Evolutionary conservation across 805 yeast species (phyloP), one percentile per base, ranked within the genome.

Genomic region (Ogataea polymorpha): DNA sequence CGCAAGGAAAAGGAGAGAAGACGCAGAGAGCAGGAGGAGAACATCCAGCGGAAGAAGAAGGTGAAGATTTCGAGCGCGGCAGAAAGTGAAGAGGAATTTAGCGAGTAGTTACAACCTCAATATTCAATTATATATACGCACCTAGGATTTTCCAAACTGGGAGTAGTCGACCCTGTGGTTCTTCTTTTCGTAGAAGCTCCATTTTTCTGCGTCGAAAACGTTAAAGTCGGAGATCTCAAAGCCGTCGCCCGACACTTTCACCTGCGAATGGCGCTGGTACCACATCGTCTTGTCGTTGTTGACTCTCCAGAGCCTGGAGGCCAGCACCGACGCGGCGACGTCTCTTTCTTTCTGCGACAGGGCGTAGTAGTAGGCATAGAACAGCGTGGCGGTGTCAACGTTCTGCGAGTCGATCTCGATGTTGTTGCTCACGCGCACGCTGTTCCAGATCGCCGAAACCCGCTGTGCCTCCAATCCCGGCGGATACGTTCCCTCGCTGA

Each of bases 1-100:
- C 72, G 72, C 56, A 75, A 73, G 54, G 65, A 84, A 53, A 86
- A 81, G 63, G 83, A 75, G 23, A 72, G 78, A 54, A 78, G 97
- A 66, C 77, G 84, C 59, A 78, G 79, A 50, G 80, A 76, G 55
- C 97, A 90, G 65, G 80, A 79, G 51, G 90, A 74, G 32, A 86
- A 89, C 57, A 84, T 90, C 39, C 74, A 79, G 16, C 78, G 75
- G 41, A 90, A 83, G 30, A 85, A 80, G 8, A 86, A 84, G 68
- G 81, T 81, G 53, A 79, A 79, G 42, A 78, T 95, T 54, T 74
- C 14, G 61, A 61, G 65, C 37, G 70, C 53, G 50, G 68, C 45
- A 17, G 63, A 55, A 6, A 61, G 47, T 17, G 62, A 49, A 3
- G 50, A 48, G 18, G 63, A 58, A 32, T 58, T 48, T 32, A 54